Evolutionary conservation across 1,139 yeast species (phyloP).

Genomic region (Pichia sp.): DNA sequence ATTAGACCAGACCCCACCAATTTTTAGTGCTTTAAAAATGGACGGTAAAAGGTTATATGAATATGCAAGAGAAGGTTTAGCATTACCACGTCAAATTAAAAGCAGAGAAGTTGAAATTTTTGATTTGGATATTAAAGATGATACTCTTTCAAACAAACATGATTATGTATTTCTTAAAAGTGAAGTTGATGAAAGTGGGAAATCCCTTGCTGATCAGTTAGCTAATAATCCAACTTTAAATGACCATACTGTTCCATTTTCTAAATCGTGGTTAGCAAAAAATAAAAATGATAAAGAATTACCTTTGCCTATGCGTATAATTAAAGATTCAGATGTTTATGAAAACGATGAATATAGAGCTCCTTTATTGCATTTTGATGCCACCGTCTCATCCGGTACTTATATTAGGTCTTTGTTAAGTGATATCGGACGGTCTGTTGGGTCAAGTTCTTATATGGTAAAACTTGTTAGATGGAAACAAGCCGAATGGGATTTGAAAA

Average conservation of each 20-base stretch:
- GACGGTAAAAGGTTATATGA: conserved; percentile 92
- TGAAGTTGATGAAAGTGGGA: conserved; percentile 47
- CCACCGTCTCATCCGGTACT: conserved; percentile 91
- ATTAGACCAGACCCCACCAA: conserved; percentile 87
- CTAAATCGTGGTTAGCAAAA: conserved; percentile 44
- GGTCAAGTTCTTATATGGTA: conserved; percentile 86
- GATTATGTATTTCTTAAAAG: conserved; percentile 46
- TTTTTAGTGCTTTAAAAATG: conserved; percentile 89
- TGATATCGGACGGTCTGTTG: conserved; percentile 79
- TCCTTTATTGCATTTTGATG: conserved; percentile 66
- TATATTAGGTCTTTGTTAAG: conserved; percentile 86
- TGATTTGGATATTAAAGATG: conserved; percentile 47
- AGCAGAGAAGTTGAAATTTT: conserved; percentile 64
- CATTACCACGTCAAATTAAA: conserved; percentile 76
- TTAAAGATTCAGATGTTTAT: conserved; percentile 24
- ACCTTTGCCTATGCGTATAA: conserved; percentile 28
- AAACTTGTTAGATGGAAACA: conserved; percentile 68
- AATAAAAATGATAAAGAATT: conserved; percentile 29
- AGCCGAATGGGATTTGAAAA: conserved; percentile 73
- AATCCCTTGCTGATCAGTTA: conserved; percentile 35
- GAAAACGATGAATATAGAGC: conserved; percentile 35
- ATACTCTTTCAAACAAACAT: conserved; percentile 52
- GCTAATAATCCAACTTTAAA: conserved; percentile 54
- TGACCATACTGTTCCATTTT: conserved; percentile 55
- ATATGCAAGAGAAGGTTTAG: conserved; percentile 84